Evolutionary conservation across 306 rosid species (phyloP).

Genomic region (Luffa aegyptiaca): DNA sequence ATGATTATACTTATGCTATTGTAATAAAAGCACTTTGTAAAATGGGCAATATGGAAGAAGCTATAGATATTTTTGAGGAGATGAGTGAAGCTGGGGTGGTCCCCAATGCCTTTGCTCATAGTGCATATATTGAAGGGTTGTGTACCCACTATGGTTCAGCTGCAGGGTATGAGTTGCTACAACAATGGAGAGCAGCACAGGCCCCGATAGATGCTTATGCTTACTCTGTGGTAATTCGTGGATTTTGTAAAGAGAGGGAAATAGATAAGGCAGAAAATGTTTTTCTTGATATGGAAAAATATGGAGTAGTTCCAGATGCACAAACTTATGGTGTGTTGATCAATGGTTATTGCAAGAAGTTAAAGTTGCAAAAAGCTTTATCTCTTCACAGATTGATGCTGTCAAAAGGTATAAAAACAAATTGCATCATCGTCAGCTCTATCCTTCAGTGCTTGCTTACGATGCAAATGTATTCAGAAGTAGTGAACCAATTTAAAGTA

Average conservation of each 20-base stretch:
- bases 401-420: constrained; percentile 51
- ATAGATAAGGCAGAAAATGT: constrained; percentile 45
- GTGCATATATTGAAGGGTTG: constrained; percentile 56
- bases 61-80: constrained; percentile 36
- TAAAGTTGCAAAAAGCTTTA: constrained; percentile 39
- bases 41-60: constrained; percentile 47
- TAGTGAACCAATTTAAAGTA: constrained; percentile 33
- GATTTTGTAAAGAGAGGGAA: constrained; percentile 62
- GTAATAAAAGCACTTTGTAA: constrained; percentile 55
- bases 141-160: constrained; percentile 38
- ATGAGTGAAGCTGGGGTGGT: constrained; percentile 50
- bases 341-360: constrained; percentile 55
- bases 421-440: constrained; percentile 45
- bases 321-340: constrained; percentile 44
- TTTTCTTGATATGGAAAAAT: constrained; percentile 45
- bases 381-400: constrained; percentile 42
- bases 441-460: constrained; percentile 60
- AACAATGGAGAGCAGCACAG: constrained; percentile 27
- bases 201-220: constrained; percentile 42
- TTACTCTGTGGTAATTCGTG: constrained; percentile 46
- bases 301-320: constrained; percentile 53
- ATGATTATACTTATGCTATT: constrained; percentile 56
- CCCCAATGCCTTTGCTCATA: constrained; percentile 37
- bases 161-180: constrained; percentile 49
- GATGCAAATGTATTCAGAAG: constrained; percentile 51